A percentile compares a stretch with the other conserved stretches of the same genome.
Evolutionary conservation across 306 rosid species (phyloP).

Genomic region (Medicago truncatula): DNA sequence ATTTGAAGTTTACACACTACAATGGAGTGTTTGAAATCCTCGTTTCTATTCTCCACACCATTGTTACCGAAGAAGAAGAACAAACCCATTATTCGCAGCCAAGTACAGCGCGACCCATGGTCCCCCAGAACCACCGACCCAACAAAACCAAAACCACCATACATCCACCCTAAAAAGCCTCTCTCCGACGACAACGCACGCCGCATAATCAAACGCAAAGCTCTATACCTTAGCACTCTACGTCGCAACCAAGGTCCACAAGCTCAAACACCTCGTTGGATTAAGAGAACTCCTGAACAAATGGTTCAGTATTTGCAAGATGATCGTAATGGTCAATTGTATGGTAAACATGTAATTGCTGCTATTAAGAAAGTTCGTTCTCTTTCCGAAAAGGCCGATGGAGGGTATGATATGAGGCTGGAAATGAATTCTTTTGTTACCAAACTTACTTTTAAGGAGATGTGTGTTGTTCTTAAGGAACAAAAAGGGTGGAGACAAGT

Average conservation of each 20-base stretch:
- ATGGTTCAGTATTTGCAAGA: constrained; percentile 85
- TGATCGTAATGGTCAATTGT: constrained; percentile 71
- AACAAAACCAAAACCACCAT: constrained; percentile 60
- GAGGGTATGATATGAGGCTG: constrained; percentile 71
- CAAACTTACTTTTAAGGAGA: constrained; percentile 76
- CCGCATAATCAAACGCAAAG: constrained; percentile 80
- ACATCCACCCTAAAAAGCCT: constrained; percentile 64
- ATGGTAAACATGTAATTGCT: constrained; percentile 85
- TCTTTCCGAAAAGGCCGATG: constrained; percentile 55
- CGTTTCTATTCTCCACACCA: constrained; percentile 51
- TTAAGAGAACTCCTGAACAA: constrained; percentile 86
- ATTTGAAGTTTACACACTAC: too few relatives aligned
- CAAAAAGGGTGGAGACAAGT: constrained; percentile 95
- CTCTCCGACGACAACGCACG: constrained; percentile 93
- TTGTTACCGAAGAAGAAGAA: constrained; percentile 25
- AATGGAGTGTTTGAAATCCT: constrained; percentile 66
- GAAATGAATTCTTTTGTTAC: constrained; percentile 84
- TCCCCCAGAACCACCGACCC: constrained; percentile 68
- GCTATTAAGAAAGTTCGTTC: constrained; percentile 78
- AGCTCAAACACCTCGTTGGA: constrained; percentile 89
- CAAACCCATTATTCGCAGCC: constrained; percentile 22
- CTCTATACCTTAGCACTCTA: constrained; percentile 63
- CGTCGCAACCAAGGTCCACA: constrained; percentile 86
- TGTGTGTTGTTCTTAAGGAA: constrained; percentile 89
- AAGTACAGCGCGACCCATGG: constrained; percentile 82